Conservation (phyloP, 768 basidiomycete species). For the Tylopilus subfusipes region DNA sequence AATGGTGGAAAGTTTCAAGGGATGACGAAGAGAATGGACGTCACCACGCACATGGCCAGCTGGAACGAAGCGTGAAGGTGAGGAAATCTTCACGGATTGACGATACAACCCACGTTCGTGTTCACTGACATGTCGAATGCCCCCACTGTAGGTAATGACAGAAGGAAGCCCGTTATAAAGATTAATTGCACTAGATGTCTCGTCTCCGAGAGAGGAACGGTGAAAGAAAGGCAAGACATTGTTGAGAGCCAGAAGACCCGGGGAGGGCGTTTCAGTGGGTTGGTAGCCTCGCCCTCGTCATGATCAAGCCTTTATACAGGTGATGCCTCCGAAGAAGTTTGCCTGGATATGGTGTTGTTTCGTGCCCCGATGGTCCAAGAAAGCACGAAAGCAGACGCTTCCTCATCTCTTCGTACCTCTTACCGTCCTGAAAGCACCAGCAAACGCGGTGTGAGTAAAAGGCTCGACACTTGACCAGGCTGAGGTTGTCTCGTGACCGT, state of each 20-base stretch:
- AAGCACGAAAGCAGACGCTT: conserved; percentile 1
- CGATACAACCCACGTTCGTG: conserved; percentile 23
- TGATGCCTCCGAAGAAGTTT: neutral
- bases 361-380: neutral
- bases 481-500: neutral
- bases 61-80: conserved; percentile 1
- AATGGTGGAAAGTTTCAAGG: neutral
- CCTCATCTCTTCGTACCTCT: conserved; percentile 1
- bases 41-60: conserved; percentile 17
- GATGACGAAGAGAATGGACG: neutral
- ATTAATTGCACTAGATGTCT: neutral
- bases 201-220: neutral
- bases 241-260: neutral
- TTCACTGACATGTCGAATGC: conserved; percentile 19
- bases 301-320: conserved; percentile 13
- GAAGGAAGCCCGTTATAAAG: neutral
- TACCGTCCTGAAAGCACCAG: neutral
- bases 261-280: neutral
- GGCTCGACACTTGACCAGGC: neutral
- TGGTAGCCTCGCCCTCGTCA: neutral
- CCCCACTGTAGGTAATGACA: neutral
- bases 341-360: neutral
- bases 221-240: neutral
- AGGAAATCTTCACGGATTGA: neutral
- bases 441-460: neutral